Evolutionary conservation across 352 stramenopile genomes (phyloP).

Genomic region (Phytophthora megakarya): DNA sequence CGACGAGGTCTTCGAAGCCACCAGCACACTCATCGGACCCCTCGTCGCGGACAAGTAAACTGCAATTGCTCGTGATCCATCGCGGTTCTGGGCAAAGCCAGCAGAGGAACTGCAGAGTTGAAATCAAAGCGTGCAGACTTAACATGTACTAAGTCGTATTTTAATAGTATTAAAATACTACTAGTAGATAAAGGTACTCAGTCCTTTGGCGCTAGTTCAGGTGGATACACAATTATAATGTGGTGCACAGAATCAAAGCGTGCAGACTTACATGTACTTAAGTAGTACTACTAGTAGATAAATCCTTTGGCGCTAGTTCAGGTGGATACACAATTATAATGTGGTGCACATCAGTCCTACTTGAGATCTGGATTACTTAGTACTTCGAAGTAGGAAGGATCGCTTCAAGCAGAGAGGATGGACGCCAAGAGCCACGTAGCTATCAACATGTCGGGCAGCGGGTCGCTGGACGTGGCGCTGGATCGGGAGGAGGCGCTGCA

Average conservation of each 20-base stretch:
- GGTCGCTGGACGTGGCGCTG: constrained; percentile 72
- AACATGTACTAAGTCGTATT: too few species aligned
- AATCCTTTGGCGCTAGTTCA: neutral
- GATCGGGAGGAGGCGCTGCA: constrained; percentile 83
- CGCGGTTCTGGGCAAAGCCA: too few species aligned
- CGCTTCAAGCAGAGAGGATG: constrained; percentile 47
- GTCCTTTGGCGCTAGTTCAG: neutral
- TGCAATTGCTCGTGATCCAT: neutral
- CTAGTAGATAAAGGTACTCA: too few species aligned
- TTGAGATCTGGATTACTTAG: constrained; percentile 28
- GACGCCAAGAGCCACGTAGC: constrained; percentile 68
- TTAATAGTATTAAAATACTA: too few species aligned
- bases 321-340: neutral
- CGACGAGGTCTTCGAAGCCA: constrained; percentile 76
- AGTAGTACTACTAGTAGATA: too few species aligned
- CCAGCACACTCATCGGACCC: constrained; percentile 58
- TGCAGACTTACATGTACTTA: too few species aligned
- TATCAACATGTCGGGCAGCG: constrained; percentile 65
- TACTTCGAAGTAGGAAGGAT: constrained; percentile 38
- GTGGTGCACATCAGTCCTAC: too few species aligned
- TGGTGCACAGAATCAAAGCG: too few species aligned
- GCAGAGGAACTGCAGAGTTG: too few species aligned
- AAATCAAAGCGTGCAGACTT: too few species aligned
- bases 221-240: neutral
- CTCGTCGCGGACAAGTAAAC: constrained; percentile 52